A percentile compares a stretch with the other conserved stretches of the same genome.
Evolutionary conservation across 1,284 basidiomycete species (phyloP).

Genomic region (Hemileia vastatrix): DNA sequence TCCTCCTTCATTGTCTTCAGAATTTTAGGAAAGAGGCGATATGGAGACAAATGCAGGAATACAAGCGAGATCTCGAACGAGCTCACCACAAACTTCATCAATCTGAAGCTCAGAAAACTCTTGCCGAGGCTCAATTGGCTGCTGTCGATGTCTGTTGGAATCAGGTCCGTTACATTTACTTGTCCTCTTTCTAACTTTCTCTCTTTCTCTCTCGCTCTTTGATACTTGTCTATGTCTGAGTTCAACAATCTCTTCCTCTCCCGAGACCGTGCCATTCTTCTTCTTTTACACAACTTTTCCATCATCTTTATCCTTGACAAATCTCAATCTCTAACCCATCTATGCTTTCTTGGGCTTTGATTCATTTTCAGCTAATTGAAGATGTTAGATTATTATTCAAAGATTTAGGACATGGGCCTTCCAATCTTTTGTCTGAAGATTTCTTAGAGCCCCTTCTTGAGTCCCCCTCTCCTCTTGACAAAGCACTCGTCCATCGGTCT

Average conservation of each 20-base stretch:
- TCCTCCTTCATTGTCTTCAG: conserved; percentile 44
- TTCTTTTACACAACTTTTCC: neutral
- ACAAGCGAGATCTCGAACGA: conserved; percentile 68
- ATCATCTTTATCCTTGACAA: neutral
- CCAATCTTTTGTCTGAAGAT: conserved; percentile 47
- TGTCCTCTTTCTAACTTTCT: conserved; percentile 9
- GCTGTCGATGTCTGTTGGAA: conserved; percentile 81
- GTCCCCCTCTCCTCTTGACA: conserved; percentile 15
- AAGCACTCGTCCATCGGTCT: conserved; percentile 18
- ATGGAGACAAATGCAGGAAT: conserved; percentile 80
- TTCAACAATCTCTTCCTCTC: neutral
- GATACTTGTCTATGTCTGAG: conserved; percentile 27
- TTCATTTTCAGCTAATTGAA: conserved; percentile 54
- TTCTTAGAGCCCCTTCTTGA: conserved; percentile 37
- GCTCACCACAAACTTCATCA: conserved; percentile 44
- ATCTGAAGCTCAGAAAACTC: conserved; percentile 51
- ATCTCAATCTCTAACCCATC: neutral
- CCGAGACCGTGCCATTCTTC: neutral
- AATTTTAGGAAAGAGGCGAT: conserved; percentile 81
- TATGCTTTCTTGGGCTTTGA: neutral
- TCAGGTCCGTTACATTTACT: conserved; percentile 53
- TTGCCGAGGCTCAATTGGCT: conserved; percentile 66
- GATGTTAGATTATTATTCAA: conserved; percentile 57
- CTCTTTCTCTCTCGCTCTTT: conserved; percentile 18
- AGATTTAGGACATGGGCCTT: conserved; percentile 11